Evolutionary conservation across 1,284 basidiomycete species (phyloP).

Genomic region (Leccinum ponderosum): DNA sequence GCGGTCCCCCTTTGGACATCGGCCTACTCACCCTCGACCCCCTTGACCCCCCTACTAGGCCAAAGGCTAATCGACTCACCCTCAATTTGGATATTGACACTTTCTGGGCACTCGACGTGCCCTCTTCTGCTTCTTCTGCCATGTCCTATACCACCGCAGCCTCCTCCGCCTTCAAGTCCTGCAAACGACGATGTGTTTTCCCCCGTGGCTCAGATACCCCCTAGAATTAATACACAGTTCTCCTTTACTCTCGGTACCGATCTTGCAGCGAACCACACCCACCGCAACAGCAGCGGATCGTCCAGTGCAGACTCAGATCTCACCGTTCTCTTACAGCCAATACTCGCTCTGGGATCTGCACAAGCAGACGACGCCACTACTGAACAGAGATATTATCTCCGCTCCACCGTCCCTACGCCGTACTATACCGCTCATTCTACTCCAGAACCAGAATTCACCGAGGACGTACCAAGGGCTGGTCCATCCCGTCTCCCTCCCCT

Average conservation of each 20-base stretch:
- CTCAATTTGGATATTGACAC: constrained; percentile 26
- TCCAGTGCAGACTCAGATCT: constrained; percentile 26
- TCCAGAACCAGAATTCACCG: constrained; percentile 26
- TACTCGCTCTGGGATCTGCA: constrained; percentile 10
- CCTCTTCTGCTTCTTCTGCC: constrained; percentile 20
- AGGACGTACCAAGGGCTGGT: constrained; percentile 25
- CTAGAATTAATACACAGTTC: constrained; percentile 3
- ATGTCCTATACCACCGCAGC: constrained; percentile 30
- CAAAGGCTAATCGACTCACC: constrained; percentile 16
- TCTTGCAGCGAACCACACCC: constrained; percentile 3
- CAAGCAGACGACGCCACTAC: constrained; percentile 4
- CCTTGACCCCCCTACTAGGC: constrained; percentile 5
- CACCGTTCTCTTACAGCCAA: constrained; percentile 16
- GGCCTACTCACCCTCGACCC: constrained; percentile 10
- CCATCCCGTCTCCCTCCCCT: constrained; percentile 30
- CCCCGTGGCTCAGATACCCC: constrained; percentile 3
- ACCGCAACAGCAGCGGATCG: constrained; percentile 11
- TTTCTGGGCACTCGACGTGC: constrained; percentile 18
- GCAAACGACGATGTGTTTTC: constrained; percentile 20
- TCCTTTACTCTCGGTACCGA: constrained; percentile 15
- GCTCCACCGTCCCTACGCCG: constrained; percentile 28
- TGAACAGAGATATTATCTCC: constrained; percentile 18
- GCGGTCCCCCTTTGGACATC: constrained; percentile 14
- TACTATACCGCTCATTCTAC: constrained; percentile 36
- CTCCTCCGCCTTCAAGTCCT: constrained; percentile 14